Percentiles rank a stretch among this genome's conserved stretches.
Evolutionary conservation across 192 early-diverging fungal species (phyloP).

Genomic region (Backusella australiensis): DNA sequence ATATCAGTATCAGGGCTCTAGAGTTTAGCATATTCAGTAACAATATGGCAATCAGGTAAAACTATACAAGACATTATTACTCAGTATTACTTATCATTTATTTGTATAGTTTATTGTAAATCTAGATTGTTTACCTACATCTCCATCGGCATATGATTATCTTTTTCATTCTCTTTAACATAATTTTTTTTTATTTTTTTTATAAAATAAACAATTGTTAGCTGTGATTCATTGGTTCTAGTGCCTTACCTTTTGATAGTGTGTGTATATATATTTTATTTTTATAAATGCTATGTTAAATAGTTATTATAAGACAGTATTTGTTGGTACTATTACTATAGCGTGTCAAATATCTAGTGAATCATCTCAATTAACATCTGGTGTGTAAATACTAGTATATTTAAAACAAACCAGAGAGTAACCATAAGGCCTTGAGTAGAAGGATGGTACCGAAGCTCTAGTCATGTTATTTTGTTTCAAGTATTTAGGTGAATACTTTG

Average conservation of each 20-base stretch:
- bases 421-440: too few relatives aligned
- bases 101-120: not conserved
- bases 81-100: not conserved
- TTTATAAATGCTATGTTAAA: not conserved
- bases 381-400: too few relatives aligned
- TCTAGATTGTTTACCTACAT: not conserved
- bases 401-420: too few relatives aligned
- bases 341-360: too few relatives aligned
- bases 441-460: too few relatives aligned
- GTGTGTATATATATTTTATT: not conserved
- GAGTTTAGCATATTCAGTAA: not conserved
- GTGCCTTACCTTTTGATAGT: not conserved
- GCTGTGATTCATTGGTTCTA: too few relatives aligned
- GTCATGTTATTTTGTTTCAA: too few relatives aligned
- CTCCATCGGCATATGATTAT: not conserved
- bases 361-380: too few relatives aligned
- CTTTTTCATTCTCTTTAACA: not conserved
- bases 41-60: not conserved
- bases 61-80: not conserved
- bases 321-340: not conserved
- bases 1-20: not conserved
- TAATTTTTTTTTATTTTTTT: not conserved
- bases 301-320: not conserved
- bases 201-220: too few relatives aligned
- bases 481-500: not conserved